Evolutionary conservation across 2,329 filamentous ascomycete species (phyloP).

Genomic region (Colletotrichum sp.): DNA sequence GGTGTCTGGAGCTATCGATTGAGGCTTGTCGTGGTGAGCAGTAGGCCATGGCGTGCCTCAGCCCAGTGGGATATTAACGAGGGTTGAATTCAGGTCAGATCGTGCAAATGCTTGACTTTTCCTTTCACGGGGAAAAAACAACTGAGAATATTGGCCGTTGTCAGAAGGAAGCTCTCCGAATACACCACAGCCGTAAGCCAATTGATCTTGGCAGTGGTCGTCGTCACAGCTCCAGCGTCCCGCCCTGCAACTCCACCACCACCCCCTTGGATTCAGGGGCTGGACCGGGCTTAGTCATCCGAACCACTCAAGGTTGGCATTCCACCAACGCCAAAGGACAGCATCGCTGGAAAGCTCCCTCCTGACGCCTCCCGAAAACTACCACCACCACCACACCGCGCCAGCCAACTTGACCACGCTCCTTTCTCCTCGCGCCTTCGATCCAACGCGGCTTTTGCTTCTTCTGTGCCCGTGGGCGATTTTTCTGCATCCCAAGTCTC

Average conservation of each 20-base stretch:
- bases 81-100: too few relatives aligned
- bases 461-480: neutral
- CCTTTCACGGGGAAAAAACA: too few relatives aligned
- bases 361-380: neutral
- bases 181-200: fast-evolving
- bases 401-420: slow-evolving; percentile 28
- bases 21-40: neutral
- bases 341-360: slow-evolving; percentile 1
- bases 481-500: slow-evolving; percentile 27
- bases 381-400: neutral
- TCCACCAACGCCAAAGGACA: slow-evolving; percentile 14
- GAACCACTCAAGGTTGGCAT: neutral
- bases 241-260: neutral
- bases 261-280: slow-evolving; percentile 18
- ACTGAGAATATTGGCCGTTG: too few relatives aligned
- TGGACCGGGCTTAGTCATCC: slow-evolving; percentile 13
- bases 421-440: slow-evolving; percentile 22
- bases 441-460: neutral
- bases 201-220: fast-evolving
- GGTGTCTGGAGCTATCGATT: neutral
- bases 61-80: too few relatives aligned
- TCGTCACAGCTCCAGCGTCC: neutral
- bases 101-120: too few relatives aligned
- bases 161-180: neutral
- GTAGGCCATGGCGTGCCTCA: too few relatives aligned